Base-by-base conservation (phyloP, 1,284 basidiomycete species). In the Cryptococcus sp. region DNA sequence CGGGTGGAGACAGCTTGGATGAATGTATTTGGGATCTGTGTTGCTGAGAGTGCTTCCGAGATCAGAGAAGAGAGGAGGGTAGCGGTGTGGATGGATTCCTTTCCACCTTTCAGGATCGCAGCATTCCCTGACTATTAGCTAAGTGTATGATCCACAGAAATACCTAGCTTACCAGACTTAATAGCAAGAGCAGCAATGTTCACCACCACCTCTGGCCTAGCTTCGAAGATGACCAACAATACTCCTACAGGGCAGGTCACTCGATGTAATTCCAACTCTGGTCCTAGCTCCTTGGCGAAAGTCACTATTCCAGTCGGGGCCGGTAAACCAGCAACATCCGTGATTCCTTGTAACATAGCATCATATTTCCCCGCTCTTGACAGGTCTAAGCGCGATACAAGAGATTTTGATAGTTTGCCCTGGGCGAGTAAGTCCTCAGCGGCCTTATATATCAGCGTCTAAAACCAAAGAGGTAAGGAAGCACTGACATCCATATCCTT, bases 171-270 rank as follows among this genome's bases (percentile, higher is more conserved):
- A 87, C 93, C 94, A 24, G 89, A 93, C 76, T 98, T 98, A 75
- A 99, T 91, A 2, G 96, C 94, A 60, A 99, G 78, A 0, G 90
- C 82, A 5, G 96, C 91, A 63, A 99, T 98, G 72, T 98, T 98
- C 41, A 98, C 88, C 25, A 98, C 91, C 4, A 99, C 96, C 73
- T 99, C 96, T 1, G 96, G 96, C 32, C 96, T 81, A 2, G 94
- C 90, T 76, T 99, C 96, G 62, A 99, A 99, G 60, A 99, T 97
- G 60, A 98, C 91, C 45, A 98, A 81, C 23, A 98, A 79, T 0
- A 97, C 93, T 18, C 96, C 96, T 57, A 99, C 96, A 0, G 96
- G 93, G 72, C 94, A 98, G 0, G 93, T 91, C 1, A 98, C 86
- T 36, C 91, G 83, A 76, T 96, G 93, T 13, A 98, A 80, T 64